Percentiles rank a stretch among this genome's conserved stretches.
Conservation (phyloP, 78 protist species). For the Cavenderia fasciculata region DNA sequence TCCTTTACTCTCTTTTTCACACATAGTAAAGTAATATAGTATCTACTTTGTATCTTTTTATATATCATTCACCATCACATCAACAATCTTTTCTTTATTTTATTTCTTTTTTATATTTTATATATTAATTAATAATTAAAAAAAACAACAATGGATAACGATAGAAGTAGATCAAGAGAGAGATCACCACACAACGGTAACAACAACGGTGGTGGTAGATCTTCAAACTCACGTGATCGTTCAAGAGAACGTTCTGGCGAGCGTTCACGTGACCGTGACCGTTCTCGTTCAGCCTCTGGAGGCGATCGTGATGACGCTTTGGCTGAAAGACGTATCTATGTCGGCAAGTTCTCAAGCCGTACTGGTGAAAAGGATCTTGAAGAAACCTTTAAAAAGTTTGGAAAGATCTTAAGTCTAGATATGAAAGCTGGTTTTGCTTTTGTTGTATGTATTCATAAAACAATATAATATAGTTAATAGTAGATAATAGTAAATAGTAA, state of each 20-base stretch:
- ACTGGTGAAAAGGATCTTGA: conserved; percentile 2
- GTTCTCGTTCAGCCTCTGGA: conserved; percentile 5
- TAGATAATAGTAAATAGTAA: not conserved
- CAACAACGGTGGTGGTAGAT: not conserved
- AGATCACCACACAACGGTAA: not conserved
- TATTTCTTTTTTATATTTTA: not conserved
- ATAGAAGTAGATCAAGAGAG: not conserved
- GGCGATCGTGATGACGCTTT: not conserved
- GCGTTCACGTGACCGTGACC: not conserved
- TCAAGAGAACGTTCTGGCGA: not conserved
- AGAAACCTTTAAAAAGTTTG: conserved; percentile 27
- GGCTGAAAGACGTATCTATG: conserved; percentile 49
- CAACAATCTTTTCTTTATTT: not conserved
- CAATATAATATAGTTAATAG: not conserved
- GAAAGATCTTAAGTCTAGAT: conserved; percentile 29
- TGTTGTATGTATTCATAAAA: conserved; percentile 40
- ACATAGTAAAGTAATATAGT: no score
- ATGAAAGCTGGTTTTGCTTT: conserved; percentile 56
- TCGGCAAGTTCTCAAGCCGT: conserved; percentile 24
- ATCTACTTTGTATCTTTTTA: not conserved
- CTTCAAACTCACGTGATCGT: not conserved
- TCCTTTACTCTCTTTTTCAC: not conserved
- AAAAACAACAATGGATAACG: conserved; percentile 28
- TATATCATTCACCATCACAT: not conserved
- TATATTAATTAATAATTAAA: conserved; percentile 5